Evolutionary conservation across 2,329 filamentous ascomycete genomes (phyloP).

Genomic region (Phaeosphaeriaceae sp.): DNA sequence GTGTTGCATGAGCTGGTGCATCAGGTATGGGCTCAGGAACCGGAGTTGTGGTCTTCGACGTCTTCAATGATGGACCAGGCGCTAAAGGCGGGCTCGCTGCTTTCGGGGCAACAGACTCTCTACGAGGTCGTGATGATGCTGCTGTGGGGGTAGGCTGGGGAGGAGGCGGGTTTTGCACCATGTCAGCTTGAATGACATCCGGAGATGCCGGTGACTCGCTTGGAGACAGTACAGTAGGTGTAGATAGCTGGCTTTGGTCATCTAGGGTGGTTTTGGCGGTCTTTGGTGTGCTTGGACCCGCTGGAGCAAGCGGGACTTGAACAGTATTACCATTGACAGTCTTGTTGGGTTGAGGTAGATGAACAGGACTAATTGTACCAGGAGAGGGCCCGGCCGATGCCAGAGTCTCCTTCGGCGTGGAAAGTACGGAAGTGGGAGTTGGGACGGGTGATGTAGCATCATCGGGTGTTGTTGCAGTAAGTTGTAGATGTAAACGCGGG

Average conservation of each 20-base stretch:
- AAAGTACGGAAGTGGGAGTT: constrained; percentile 15
- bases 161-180: constrained; percentile 8
- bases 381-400: constrained; percentile 23
- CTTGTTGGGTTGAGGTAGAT: constrained; percentile 24
- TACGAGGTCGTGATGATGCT: constrained; percentile 42
- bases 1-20: constrained; percentile 23
- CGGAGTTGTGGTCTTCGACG: constrained; percentile 26
- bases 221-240: constrained; percentile 24
- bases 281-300: constrained; percentile 46
- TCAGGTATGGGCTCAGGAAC: constrained; percentile 19
- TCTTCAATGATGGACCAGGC: constrained; percentile 20
- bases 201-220: constrained; percentile 21
- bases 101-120: constrained; percentile 41
- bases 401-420: constrained; percentile 12
- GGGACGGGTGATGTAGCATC: constrained; percentile 16
- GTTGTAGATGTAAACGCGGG: constrained; percentile 28
- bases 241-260: constrained; percentile 19
- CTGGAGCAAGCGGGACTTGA: constrained; percentile 54
- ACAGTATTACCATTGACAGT: constrained; percentile 26
- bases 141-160: constrained; percentile 30
- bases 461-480: constrained; percentile 19
- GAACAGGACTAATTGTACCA: constrained; percentile 12
- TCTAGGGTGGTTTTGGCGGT: constrained; percentile 15
- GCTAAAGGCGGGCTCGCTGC: constrained; percentile 28
- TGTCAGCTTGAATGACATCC: constrained; percentile 2